Conservation (phyloP, 2,329 filamentous ascomycete species). For the Grosmannia huntii region DNA sequence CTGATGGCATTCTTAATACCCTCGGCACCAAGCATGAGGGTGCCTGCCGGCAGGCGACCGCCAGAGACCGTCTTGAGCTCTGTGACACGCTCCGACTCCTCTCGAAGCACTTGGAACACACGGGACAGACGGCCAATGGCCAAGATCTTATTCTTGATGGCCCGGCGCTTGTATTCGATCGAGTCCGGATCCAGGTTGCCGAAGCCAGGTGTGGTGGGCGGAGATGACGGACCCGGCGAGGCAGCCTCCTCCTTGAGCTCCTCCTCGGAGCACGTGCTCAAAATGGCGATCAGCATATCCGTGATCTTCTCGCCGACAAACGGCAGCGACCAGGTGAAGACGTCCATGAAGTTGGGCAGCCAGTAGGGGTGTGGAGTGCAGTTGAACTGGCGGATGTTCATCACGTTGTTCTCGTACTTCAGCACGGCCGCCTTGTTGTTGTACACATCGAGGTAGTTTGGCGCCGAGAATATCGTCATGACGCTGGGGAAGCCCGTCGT, state of each 20-base stretch:
- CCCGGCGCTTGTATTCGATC: constrained; percentile 84
- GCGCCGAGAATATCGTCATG: constrained; percentile 99
- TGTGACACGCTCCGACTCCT: constrained; percentile 92
- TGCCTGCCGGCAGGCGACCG: constrained; percentile 83
- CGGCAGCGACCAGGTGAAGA: constrained; percentile 98
- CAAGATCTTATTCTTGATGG: constrained; percentile 99
- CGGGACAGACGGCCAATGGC: constrained; percentile 92
- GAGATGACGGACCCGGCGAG: constrained; percentile 60
- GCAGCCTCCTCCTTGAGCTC: constrained; percentile 83
- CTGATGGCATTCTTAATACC: constrained; percentile 98
- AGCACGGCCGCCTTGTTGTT: constrained; percentile 99
- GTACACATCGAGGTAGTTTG: constrained; percentile 97
- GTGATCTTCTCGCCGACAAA: constrained; percentile 99
- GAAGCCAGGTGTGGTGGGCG: constrained; percentile 40
- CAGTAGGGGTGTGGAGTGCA: constrained; percentile 98
- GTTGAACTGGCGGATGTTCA: constrained; percentile 99
- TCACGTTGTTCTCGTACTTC: constrained; percentile 99
- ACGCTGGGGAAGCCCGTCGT: constrained; percentile 98
- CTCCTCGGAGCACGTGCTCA: constrained; percentile 98
- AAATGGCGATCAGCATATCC: constrained; percentile 96
- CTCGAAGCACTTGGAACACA: constrained; percentile 95
- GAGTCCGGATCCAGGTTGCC: constrained; percentile 55
- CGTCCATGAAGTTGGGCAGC: constrained; percentile 99
- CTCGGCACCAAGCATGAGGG: constrained; percentile 94
- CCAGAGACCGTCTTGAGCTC: constrained; percentile 96